Base-by-base conservation (phyloP, 257 asterid genomes). In the Voacanga thouarsii region DNA sequence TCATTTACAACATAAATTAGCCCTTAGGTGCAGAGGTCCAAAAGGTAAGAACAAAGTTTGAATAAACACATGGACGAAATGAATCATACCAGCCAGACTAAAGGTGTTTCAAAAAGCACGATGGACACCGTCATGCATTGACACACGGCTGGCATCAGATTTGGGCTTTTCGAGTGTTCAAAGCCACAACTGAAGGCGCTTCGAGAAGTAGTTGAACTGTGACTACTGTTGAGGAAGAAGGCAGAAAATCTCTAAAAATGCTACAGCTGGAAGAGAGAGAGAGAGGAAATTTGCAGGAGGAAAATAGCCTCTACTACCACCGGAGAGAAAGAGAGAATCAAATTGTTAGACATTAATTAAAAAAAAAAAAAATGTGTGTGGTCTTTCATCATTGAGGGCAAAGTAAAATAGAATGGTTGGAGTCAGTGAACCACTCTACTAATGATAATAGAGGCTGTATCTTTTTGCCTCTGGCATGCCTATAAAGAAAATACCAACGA, bases 191-290 rank as follows among this genome's bases (percentile, higher is more conserved):
- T 89, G 85, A 96, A 96, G 72, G 99, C 97, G 90, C 99, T 96
- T 81, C 90, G 88, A 82, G 97, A 90, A 79, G 93, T 89, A 50
- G 88, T 83, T 65, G 91, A 86, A 75, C 74, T 85, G 56, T 89
- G 88, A 85, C 84, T 88, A 82, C 97, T 95, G 84, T 92, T 96
- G 56, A 96, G 95, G 82, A 93, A 86, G 59, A 86, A 96, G 93
- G 68, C 99, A 87, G 83, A 90, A 92, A 78, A 96, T 93, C 94
- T 96, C 99, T 78, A 96, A 75, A 84, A 92, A 92, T 45, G 98
- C 93, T 55, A 96, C 99, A n/a, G 99, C 99, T 82, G n/a, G n/a
- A 94, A 89, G 81, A 96, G 99, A 88, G n/a, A n/a, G n/a, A n/a
- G n/a, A n/a, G n/a, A n/a, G n/a, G n/a, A n/a, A n/a, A n/a, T n/a